phyloP scores from a whole-genome alignment of 495 filamentous ascomycete species.

The Hypoxylon lienhwacheense region DNA sequence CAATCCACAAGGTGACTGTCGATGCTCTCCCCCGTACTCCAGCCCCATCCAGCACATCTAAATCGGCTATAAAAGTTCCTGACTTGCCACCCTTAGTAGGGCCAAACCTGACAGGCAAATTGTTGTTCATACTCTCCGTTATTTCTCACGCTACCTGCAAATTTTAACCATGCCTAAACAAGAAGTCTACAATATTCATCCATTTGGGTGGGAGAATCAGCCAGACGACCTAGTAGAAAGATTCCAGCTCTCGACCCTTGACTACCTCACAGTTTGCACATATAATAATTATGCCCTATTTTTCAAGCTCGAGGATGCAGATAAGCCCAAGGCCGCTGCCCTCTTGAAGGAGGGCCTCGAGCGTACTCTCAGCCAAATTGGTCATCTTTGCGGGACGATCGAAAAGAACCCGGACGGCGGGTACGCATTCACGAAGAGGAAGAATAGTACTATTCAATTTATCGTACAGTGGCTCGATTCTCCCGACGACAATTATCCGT shows the following conservation, averaged over 20 bases:
- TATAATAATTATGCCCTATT: slow-evolving; percentile 30
- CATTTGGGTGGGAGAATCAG: slow-evolving; percentile 1
- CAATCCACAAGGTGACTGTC: no score
- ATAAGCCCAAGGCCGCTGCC: slow-evolving; percentile 25
- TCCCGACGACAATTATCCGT: slow-evolving; percentile 32
- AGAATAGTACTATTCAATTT: slow-evolving; percentile 43
- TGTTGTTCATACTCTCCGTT: no score
- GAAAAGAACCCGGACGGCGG: slow-evolving; percentile 39
- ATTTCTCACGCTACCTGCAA: no score
- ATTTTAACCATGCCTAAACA: background rate
- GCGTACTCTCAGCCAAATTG: slow-evolving; percentile 43
- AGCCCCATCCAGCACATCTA: no score
- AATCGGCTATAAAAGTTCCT: no score
- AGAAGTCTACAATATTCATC: background rate
- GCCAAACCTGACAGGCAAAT: no score
- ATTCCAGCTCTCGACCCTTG: background rate
- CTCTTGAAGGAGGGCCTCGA: slow-evolving; percentile 42
- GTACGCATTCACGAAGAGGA: slow-evolving; percentile 44
- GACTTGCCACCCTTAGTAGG: no score
- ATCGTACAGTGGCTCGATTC: slow-evolving; percentile 45
- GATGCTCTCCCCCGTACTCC: no score
- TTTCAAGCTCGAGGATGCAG: slow-evolving; percentile 40
- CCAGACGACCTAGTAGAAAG: slow-evolving; percentile 8
- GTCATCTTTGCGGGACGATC: slow-evolving; percentile 49
- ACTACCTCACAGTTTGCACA: background rate